Conservation (phyloP, 2,329 filamentous ascomycete species). For the Aspergillus sp. region DNA sequence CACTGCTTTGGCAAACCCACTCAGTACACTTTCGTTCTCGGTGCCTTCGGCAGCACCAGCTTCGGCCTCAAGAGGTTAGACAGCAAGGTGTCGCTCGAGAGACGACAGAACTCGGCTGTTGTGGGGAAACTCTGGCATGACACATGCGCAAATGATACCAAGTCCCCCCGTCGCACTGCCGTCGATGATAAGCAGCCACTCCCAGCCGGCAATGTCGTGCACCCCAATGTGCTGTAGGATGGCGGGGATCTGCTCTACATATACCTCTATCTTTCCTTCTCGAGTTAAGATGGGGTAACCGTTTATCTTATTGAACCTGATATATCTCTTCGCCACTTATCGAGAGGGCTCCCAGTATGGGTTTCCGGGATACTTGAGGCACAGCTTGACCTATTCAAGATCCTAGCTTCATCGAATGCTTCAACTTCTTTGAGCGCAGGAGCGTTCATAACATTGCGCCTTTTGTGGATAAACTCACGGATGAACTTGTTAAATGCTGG, state of each 20-base stretch:
- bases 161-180: conserved; percentile 26
- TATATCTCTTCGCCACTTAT: too few relatives aligned
- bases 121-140: conserved; percentile 43
- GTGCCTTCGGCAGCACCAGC: conserved; percentile 40
- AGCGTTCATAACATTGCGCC: too few relatives aligned
- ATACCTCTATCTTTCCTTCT: too few relatives aligned
- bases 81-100: conserved; percentile 21
- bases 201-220: conserved; percentile 22
- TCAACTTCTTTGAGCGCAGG: too few relatives aligned
- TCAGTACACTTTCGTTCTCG: conserved; percentile 29
- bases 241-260: conserved; percentile 3
- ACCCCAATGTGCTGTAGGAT: conserved; percentile 24
- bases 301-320: too few relatives aligned
- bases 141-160: conserved; percentile 29
- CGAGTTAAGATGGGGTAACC: too few relatives aligned
- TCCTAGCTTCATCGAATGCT: too few relatives aligned
- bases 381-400: too few relatives aligned
- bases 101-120: conserved; percentile 34
- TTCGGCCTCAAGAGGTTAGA: conserved; percentile 31
- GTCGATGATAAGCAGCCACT: conserved; percentile 32
- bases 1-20: conserved; percentile 28
- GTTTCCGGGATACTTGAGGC: too few relatives aligned
- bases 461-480: too few relatives aligned
- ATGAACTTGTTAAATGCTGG: too few relatives aligned
- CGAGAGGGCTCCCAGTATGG: too few relatives aligned